A percentile compares a stretch with the other conserved stretches of the same genome.
Evolutionary conservation across 2,329 filamentous ascomycete genomes (phyloP).

Genomic region (Hypoxylon sp.): DNA sequence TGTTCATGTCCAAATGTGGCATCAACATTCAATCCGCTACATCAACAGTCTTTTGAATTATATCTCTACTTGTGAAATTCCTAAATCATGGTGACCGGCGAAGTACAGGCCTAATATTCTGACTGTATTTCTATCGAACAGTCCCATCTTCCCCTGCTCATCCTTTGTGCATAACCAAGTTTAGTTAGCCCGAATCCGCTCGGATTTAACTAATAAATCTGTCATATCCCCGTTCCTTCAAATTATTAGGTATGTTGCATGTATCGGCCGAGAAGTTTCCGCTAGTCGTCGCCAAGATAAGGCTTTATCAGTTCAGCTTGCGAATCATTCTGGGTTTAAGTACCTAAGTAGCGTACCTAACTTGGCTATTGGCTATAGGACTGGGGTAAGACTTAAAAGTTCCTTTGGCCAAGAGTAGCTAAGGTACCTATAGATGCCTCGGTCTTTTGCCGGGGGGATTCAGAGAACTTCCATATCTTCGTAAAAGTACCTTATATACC

Average conservation of each 20-base stretch:
- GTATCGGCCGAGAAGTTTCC: background rate
- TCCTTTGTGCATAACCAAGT: background rate
- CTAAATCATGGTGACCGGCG: background rate
- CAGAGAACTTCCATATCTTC: no score
- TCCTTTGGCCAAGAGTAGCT: no score
- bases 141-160: background rate
- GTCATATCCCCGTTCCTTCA: no score
- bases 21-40: no score
- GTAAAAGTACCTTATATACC: background rate
- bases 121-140: background rate
- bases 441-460: background rate
- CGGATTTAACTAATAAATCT: no score
- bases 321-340: no score
- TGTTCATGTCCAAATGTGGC: no score
- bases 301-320: no score
- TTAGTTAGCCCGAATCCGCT: background rate
- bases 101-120: background rate
- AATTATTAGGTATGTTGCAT: no score
- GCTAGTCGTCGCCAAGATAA: background rate
- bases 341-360: no score
- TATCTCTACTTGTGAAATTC: background rate
- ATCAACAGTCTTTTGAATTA: background rate
- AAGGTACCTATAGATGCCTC: background rate
- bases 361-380: no score
- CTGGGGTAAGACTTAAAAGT: no score